Evolutionary conservation across 768 basidiomycete species (phyloP).

Genomic region (Kwoniella heveanensis): DNA sequence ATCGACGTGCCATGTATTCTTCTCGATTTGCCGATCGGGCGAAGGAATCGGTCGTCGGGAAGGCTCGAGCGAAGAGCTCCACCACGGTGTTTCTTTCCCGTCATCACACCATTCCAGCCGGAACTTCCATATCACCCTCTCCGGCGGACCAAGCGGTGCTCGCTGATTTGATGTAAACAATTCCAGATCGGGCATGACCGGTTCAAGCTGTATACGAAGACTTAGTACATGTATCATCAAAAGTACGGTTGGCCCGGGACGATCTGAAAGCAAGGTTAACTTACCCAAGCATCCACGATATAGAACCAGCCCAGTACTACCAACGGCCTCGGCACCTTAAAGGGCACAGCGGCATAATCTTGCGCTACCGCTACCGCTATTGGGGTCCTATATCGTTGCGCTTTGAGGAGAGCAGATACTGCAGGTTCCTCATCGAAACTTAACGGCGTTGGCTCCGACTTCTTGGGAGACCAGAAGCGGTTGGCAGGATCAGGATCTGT

Average conservation of each 20-base stretch:
- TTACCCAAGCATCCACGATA: conserved; percentile 52
- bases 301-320: conserved; percentile 54
- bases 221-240: no score
- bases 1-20: conserved; percentile 20
- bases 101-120: conserved; percentile 45
- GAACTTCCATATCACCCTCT: conserved; percentile 47
- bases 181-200: conserved; percentile 18
- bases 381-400: conserved; percentile 44
- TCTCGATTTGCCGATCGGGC: not conserved
- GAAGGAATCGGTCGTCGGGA: not conserved
- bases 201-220: conserved; percentile 33
- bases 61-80: conserved; percentile 12
- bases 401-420: conserved; percentile 40
- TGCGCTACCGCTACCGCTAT: conserved; percentile 46
- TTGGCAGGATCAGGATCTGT: not conserved
- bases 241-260: no score
- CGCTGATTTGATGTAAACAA: not conserved
- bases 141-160: conserved; percentile 10
- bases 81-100: conserved; percentile 32
- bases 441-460: not conserved
- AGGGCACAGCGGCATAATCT: conserved; percentile 45
- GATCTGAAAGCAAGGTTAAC: conserved; percentile 8
- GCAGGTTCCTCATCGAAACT: conserved; percentile 29
- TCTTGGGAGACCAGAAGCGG: conserved; percentile 2
- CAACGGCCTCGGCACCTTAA: conserved; percentile 43